A percentile compares a stretch with the other conserved stretches of the same genome.
Conservation (phyloP, 2,329 filamentous ascomycete species). For the Chaetomium sp. region DNA sequence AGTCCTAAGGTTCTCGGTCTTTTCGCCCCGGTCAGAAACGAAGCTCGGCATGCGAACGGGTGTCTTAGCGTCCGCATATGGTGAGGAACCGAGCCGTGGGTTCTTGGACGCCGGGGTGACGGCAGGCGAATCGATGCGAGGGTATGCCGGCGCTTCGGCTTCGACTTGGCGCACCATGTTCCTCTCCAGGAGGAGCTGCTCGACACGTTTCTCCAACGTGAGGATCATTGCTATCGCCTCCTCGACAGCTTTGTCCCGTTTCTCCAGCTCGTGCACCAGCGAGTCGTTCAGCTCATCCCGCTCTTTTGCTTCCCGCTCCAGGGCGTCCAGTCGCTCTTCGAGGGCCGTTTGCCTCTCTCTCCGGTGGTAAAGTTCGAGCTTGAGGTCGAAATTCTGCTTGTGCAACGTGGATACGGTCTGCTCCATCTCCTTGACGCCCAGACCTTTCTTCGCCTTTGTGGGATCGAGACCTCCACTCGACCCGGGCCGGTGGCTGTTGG, state of each 20-base stretch:
- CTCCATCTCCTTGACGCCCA: constrained; percentile 70
- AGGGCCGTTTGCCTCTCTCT: constrained; percentile 61
- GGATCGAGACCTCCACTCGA: constrained; percentile 48
- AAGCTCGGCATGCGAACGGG: constrained; percentile 66
- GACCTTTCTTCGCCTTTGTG: constrained; percentile 54
- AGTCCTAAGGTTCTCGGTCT: constrained; percentile 62
- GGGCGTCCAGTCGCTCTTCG: constrained; percentile 57
- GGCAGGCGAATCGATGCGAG: constrained; percentile 38
- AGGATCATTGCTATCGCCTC: constrained; percentile 73
- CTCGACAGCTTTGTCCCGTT: constrained; percentile 69
- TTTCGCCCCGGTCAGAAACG: constrained; percentile 60
- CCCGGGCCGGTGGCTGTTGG: constrained; percentile 46
- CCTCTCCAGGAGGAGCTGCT: constrained; percentile 56
- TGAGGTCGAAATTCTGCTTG: constrained; percentile 78
- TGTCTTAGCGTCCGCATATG: constrained; percentile 41
- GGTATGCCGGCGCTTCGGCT: constrained; percentile 43
- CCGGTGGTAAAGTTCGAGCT: constrained; percentile 71
- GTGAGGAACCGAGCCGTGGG: constrained; percentile 23
- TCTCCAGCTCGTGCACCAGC: constrained; percentile 65
- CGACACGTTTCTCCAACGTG: constrained; percentile 61
- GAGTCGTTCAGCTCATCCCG: constrained; percentile 55
- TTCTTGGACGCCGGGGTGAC: constrained; percentile 31
- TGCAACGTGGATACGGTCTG: constrained; percentile 68
- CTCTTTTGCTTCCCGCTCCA: constrained; percentile 57
- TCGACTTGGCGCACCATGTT: constrained; percentile 57